phyloP scores from a whole-genome alignment of 371 early-diverging fungal genomes.

The Fennellomyces sp. region DNA sequence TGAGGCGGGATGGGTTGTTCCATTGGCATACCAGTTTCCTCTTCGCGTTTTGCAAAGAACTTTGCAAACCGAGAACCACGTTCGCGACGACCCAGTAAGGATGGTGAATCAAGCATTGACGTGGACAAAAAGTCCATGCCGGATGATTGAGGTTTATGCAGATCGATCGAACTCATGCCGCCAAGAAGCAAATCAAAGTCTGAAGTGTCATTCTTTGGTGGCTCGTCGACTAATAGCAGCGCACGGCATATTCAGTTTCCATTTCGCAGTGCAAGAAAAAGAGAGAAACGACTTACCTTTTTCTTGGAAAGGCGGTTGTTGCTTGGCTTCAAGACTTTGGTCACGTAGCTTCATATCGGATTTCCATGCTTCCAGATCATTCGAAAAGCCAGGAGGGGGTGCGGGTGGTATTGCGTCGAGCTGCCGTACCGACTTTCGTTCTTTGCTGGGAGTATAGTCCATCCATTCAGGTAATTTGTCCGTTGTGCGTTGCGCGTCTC shows the following conservation, averaged over 20 bases:
- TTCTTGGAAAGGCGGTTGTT: not conserved
- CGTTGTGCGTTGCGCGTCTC: constrained; percentile 4
- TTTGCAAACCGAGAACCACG: constrained; percentile 68
- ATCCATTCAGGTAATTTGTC: constrained; percentile 69
- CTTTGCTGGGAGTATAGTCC: constrained; percentile 61
- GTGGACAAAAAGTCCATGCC: constrained; percentile 7
- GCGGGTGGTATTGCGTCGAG: not conserved
- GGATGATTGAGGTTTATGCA: not conserved
- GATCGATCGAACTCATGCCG: constrained; percentile 15
- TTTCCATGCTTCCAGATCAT: constrained; percentile 68
- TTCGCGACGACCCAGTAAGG: constrained; percentile 34
- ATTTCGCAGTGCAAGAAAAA: not conserved
- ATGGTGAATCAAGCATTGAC: constrained; percentile 11
- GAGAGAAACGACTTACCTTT: not conserved
- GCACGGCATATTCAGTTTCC: not conserved
- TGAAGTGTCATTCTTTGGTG: not conserved
- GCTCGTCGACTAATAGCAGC: not conserved
- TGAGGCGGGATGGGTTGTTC: constrained; percentile 20
- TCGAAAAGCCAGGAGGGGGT: constrained; percentile 7
- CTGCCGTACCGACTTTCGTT: constrained; percentile 12
- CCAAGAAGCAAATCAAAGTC: constrained; percentile 12
- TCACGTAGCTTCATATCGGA: constrained; percentile 65
- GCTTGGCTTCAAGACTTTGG: constrained; percentile 9
- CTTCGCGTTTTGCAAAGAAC: constrained; percentile 59
- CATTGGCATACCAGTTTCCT: constrained; percentile 14